phyloP scores from a whole-genome alignment of 495 filamentous ascomycete genomes.

The Xylaria flabelliformis region DNA sequence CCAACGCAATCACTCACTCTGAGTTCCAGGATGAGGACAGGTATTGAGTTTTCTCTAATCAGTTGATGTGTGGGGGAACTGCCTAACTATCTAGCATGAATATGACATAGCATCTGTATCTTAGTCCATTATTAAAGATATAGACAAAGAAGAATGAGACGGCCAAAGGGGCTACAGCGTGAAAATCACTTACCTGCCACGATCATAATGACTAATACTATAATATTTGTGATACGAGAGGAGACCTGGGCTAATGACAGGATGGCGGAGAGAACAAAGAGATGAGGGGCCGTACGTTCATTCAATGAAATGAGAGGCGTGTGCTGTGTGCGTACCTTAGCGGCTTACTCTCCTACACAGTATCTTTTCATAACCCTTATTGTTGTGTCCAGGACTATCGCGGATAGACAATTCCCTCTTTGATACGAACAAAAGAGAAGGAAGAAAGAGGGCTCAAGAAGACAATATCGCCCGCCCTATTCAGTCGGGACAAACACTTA shows the following conservation, averaged over 20 bases:
- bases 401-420: conserved; percentile 22
- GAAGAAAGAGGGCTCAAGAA: conserved; percentile 13
- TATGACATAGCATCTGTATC: not conserved
- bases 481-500: conserved; percentile 27
- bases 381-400: conserved; percentile 13
- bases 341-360: not conserved
- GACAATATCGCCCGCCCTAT: conserved; percentile 19
- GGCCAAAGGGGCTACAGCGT: not conserved
- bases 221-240: conserved; percentile 7
- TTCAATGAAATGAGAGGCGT: conserved; percentile 17
- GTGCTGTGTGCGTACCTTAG: conserved; percentile 10
- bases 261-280: conserved; percentile 20
- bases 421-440: conserved; percentile 23
- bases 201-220: not conserved
- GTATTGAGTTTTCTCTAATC: not conserved
- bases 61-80: not conserved
- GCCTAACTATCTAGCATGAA: not conserved
- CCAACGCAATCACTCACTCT: not conserved
- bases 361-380: conserved; percentile 21
- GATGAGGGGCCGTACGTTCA: not conserved
- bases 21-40: not conserved
- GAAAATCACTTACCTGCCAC: not conserved
- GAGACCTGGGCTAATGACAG: conserved; percentile 6
- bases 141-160: conserved; percentile 17
- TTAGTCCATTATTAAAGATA: conserved; percentile 13